phyloP scores from a whole-genome alignment of 2,329 filamentous ascomycete genomes.

The Colletotrichum lindemuthianum region DNA sequence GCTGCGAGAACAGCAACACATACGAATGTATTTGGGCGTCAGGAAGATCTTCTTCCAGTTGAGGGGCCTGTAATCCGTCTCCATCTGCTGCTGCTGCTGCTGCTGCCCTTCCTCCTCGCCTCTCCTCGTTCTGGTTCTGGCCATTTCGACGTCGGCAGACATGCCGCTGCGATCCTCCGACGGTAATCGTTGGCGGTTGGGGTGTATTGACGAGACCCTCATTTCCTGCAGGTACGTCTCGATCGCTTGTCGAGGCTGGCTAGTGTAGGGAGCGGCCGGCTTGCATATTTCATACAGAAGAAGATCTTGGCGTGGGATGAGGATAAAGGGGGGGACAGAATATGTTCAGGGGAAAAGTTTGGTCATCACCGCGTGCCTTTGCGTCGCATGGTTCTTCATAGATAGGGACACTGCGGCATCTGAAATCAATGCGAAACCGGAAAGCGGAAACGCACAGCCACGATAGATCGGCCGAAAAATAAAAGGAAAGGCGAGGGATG shows the following conservation, averaged over 20 bases:
- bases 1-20: neutral
- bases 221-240: no score
- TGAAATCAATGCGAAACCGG: slow-evolving; percentile 37
- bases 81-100: neutral
- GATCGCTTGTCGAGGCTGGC: no score
- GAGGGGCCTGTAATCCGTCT: slow-evolving; percentile 47
- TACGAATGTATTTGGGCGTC: slow-evolving; percentile 47
- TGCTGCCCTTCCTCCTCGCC: slow-evolving; percentile 1
- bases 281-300: slow-evolving; percentile 24
- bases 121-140: slow-evolving; percentile 21
- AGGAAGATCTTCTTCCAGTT: slow-evolving; percentile 47
- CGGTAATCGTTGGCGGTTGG: neutral
- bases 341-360: neutral
- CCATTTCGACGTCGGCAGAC: slow-evolving; percentile 30
- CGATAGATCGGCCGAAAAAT: slow-evolving; percentile 29
- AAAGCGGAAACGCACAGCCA: slow-evolving; percentile 35
- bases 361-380: neutral
- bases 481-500: neutral
- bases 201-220: no score
- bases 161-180: slow-evolving; percentile 12
- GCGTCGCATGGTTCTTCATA: neutral
- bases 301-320: no score
- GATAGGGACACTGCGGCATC: slow-evolving; percentile 30
- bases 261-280: neutral
- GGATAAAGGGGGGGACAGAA: neutral